Conservation (phyloP, 2,329 filamentous ascomycete species). For the Colletotrichum endophyticum region DNA sequence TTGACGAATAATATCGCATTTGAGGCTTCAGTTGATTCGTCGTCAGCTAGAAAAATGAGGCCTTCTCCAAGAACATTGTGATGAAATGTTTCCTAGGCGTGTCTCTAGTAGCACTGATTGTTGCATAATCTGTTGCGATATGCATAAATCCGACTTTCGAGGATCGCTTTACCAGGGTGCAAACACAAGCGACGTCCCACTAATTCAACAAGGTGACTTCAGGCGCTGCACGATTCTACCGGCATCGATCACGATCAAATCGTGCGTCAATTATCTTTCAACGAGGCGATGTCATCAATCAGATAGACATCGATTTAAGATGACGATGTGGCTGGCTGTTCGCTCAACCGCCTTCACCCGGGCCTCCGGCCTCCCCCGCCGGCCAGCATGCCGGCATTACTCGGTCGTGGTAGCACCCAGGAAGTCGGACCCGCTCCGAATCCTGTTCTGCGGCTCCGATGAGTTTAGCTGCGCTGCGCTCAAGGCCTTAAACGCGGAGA, state of each 20-base stretch:
- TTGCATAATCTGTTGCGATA: no score
- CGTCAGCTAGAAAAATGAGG: no score
- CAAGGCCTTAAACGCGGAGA: conserved; percentile 62
- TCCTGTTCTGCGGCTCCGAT: conserved; percentile 95
- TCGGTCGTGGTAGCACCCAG: not conserved
- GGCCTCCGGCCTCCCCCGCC: not conserved
- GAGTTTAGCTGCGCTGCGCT: conserved; percentile 85
- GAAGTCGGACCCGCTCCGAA: conserved; percentile 69
- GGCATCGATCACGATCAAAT: not conserved
- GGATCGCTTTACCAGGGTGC: not conserved
- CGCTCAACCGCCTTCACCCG: not conserved
- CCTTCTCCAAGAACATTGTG: no score
- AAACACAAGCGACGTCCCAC: not conserved
- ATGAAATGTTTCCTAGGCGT: no score
- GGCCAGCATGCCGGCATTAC: not conserved
- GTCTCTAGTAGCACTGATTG: no score
- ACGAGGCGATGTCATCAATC: not conserved
- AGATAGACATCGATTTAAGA: not conserved
- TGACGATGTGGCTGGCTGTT: conserved; percentile 2
- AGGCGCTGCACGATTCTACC: not conserved
- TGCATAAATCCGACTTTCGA: no score
- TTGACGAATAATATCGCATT: no score
- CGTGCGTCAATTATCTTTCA: fast-evolving
- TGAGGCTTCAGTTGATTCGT: no score
- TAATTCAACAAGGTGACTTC: not conserved